Evolutionary conservation across 345 rosid genomes (phyloP), one percentile per base, ranked within the genome.

Genomic region (Pistacia vera): DNA sequence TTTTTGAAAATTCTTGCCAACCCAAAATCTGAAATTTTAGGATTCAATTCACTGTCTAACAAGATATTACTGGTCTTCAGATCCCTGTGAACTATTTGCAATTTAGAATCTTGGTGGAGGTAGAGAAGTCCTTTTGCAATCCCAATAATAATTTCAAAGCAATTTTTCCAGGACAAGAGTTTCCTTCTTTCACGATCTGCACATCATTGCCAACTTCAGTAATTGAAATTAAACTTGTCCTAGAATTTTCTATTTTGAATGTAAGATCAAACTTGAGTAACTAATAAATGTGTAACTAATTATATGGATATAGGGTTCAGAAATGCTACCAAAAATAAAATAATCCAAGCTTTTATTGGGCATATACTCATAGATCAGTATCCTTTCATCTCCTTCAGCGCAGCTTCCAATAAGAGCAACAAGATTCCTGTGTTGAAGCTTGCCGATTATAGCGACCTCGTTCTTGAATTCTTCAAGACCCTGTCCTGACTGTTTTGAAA

Each of bases 111-210:
- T 20, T 86, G 86, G 67, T 86, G 91, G 14, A 86, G 88, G 77
- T 90, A 88, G 28, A 85, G 58, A 68, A 83, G 87, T 57, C 91
- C 89, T 68, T 79, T 71, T 14, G 88, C 83, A n/a, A 88, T 86
- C 28, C 90, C 90, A 36, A 67, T 77, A 11, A 88, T 22, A 52
- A 87, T 85, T 70, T 71, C 20, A 5, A 60, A 52, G 18, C 85
- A 76, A 57, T 2, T 75, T 62, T 18, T 2, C 75, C 75, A 61
- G 58, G 64, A 88, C 87, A 89, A 14, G 68, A 72, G 2, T 44
- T 17, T 52, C 25, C 80, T 75, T 77, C 79, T 70, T 12, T 59
- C 11, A 81, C 44, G 49, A 79, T 87, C 89, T 89, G 80, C 44
- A 7, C 18, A 56, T 13, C 49, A 70, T 48, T n/a, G 17, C n/a